Evolutionary conservation across 371 early-diverging fungal genomes (phyloP), one percentile per base, ranked within the genome.

Genomic region (Haplosporangium sp.): DNA sequence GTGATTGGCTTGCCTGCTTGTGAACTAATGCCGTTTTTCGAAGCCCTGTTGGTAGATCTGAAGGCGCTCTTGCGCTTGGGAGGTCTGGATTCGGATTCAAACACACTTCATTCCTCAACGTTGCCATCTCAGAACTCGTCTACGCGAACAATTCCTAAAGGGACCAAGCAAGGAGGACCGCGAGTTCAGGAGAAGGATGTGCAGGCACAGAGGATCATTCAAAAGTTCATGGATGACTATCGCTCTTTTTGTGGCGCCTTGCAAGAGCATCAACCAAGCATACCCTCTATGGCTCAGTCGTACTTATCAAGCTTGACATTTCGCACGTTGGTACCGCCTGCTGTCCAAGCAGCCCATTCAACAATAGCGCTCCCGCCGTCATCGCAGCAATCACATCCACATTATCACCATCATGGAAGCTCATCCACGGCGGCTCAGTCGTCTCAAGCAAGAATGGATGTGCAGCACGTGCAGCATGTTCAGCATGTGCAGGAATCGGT

Each of bases 201-300:
- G 5, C 3, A 18, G 38, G 71, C 71, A 11, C 64, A 51, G 21
- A 43, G 29, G 11, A 55, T 71, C 46, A 47, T 73, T 2, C 62
- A 66, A 37, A 45, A 45, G 23, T 75, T 75, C 40, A 52, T 47
- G 1, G 62, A 75, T n/a, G 75, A 69, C 20, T 69, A 56, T 14
- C 47, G 38, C 48, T 59, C 62, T 0, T 60, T 65, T 14, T 75
- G 75, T n/a, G 66, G 70, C 7, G 29, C 23, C 2, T 8, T 55
- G 2, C 59, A 64, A 41, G 59, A 53, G 40, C 37, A 16, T 13
- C 47, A 57, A 7, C 20, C 11, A 14, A 52, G 65, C 16, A 8
- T 73, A 10, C 69, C 67, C 5, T 55, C 60, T 18, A 62, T 67
- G 41, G 67, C 76, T 4, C 77, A 71, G 18, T 63, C 77, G 9